Base-by-base conservation (phyloP, 345 rosid genomes). In the Barbarea vulgaris region DNA sequence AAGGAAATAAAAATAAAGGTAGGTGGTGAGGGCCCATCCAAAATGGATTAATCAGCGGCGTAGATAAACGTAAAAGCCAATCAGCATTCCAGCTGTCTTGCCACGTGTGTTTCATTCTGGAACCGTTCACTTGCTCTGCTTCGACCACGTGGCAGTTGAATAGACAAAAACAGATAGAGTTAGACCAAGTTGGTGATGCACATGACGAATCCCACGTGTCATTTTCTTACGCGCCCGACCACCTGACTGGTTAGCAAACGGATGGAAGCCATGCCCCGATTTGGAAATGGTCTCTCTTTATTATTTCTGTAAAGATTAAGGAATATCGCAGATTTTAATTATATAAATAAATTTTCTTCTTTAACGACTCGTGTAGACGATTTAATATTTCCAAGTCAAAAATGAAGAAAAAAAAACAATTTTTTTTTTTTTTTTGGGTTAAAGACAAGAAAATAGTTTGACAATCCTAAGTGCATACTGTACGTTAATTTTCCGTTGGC, bases 21-120 rank as follows among this genome's bases (percentile, higher is more conserved):
- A 1, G 79, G 60, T 68, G 70, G 64, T 30, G 65, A 25, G 51
- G 70, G 51, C 75, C 80, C 70, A 76, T 44, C 50, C 3, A 61
- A 61, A 57, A 51, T 28, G 75, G 71, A 70, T 62, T 62, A 55
- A 77, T 77, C 80, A 70, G 59, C 76, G 80, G 71, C 74, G 64
- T 22, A 62, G 67, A 71, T 64, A 55, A 57, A 66, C 77, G 69
- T 72, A n/a, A 78, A 78, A 72, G 81, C 65, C 69, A 77, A 77
- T 65, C 63, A 71, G 50, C 11, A 0, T 15, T 67, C 69, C 77
- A 78, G 69, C 77, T 78, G 77, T 59, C 30, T 12, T 52, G 64
- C 74, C 73, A 72, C 69, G 34, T 78, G 28, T 22, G 12, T 13
- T 27, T 1, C n/a, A 21, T 48, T 28, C 33, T 69, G 19, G 54